Conservation (phyloP, 2,329 filamentous ascomycete genomes). For the Colletotrichum navitas region DNA sequence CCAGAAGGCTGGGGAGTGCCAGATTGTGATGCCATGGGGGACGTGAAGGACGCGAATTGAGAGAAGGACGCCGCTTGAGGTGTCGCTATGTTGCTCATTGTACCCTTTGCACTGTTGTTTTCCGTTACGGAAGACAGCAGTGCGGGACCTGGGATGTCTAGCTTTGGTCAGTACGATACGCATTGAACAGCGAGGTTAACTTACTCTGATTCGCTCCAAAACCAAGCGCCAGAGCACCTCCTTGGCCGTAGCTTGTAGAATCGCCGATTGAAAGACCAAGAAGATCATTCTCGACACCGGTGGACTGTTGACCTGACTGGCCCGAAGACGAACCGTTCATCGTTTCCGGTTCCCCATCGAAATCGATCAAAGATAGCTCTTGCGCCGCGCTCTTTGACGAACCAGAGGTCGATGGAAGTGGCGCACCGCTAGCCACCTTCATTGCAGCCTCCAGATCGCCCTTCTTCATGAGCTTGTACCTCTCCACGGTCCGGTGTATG, state of each 20-base stretch:
- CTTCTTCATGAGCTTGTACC: slow-evolving; percentile 96
- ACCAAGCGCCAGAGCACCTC: slow-evolving; percentile 86
- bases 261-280: slow-evolving; percentile 87
- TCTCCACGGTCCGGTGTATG: slow-evolving; percentile 95
- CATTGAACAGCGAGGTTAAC: slow-evolving; percentile 47
- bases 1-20: slow-evolving; percentile 65
- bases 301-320: slow-evolving; percentile 62
- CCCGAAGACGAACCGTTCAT: slow-evolving; percentile 53
- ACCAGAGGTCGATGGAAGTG: slow-evolving; percentile 48
- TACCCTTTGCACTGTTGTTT: slow-evolving; percentile 67
- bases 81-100: slow-evolving; percentile 47
- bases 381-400: slow-evolving; percentile 70
- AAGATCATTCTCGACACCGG: slow-evolving; percentile 88
- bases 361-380: slow-evolving; percentile 94
- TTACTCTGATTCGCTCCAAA: slow-evolving; percentile 77
- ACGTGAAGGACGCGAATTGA: slow-evolving; percentile 67
- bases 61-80: slow-evolving; percentile 64
- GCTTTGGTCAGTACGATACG: slow-evolving; percentile 46
- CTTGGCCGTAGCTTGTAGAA: slow-evolving; percentile 73
- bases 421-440: slow-evolving; percentile 85
- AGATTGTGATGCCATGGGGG: slow-evolving; percentile 64
- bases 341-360: slow-evolving; percentile 75
- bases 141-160: slow-evolving; percentile 74
- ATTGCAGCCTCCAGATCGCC: slow-evolving; percentile 88
- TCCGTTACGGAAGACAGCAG: slow-evolving; percentile 74